Base-by-base conservation (phyloP, 2,329 filamentous ascomycete species). In the Tolypocladium sp. region DNA sequence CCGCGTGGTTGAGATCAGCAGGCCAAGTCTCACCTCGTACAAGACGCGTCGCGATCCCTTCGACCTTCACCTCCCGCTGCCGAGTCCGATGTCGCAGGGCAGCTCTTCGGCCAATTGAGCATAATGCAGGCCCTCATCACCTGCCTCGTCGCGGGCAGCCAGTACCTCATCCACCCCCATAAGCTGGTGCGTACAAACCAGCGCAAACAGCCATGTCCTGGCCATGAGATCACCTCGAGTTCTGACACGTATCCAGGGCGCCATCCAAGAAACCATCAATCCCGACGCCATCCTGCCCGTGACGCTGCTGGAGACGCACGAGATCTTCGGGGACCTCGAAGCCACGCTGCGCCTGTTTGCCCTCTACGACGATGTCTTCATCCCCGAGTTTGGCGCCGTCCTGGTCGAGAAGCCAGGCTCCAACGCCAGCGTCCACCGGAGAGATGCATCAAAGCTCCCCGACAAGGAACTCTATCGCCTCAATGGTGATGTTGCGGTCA, bases 241-340 rank as follows among this genome's bases (percentile, higher is more conserved):
- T 1, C 57, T 55, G 20, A 35, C 37, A 41, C 61, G 27, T 37
- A 17, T 27, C 8, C 30, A 77, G 74, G 75, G 74, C 57, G 69
- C 70, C 25, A 75, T 77, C n/a, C 66, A 75, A 59, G 73, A 75
- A 61, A 74, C 70, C 38, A 76, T 76, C 60, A 72, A 75, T 27
- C 69, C 75, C 0, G 74, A 76, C 59, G 71, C 70, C 56, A 65
- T 77, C 15, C 66, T 77, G 20, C 75, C 75, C 10, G 72, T 77
- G 25, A 76, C 74, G 15, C 67, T 77, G 6, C 67, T 77, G 8
- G 70, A 70, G 33, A 71, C 74, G 0, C 65, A 71, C 5, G 73
- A 77, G 63, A 65, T 77, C 53, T 73, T 71, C 57, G 66, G 65
- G 22, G 65, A 74, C n/a, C 61, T 77, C 2, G 73, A 76, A 7